phyloP scores from a whole-genome alignment of 345 rosid genomes.

The Corchorus olitorius region DNA sequence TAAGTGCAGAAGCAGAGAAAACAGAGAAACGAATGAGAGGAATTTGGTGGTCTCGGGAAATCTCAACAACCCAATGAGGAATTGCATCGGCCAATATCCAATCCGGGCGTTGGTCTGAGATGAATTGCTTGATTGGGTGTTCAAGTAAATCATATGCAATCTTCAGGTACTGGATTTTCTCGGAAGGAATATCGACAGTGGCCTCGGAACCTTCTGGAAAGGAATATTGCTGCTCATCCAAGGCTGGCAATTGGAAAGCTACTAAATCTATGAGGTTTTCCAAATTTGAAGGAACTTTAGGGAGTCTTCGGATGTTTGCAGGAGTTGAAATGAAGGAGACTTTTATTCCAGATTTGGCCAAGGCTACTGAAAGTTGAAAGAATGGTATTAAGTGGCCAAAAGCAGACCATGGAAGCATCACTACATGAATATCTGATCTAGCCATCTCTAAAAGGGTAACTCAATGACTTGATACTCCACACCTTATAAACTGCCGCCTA shows the following conservation, averaged over 20 bases:
- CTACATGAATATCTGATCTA: background rate
- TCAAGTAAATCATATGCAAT: slow-evolving; percentile 32
- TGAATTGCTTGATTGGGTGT: slow-evolving; percentile 23
- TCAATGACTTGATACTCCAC: too few species aligned
- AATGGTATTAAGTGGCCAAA: slow-evolving; percentile 35
- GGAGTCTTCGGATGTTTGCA: background rate
- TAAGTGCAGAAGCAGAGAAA: background rate
- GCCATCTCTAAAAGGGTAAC: background rate
- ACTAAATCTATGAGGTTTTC: background rate
- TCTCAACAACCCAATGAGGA: slow-evolving; percentile 23
- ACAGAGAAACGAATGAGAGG: slow-evolving; percentile 22
- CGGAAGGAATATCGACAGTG: background rate
- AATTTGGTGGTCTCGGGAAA: slow-evolving; percentile 22
- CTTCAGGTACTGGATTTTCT: slow-evolving; percentile 22
- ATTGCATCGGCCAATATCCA: slow-evolving; percentile 30
- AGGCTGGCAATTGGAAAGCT: background rate
- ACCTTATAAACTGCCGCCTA: too few species aligned
- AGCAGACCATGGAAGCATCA: slow-evolving; percentile 24
- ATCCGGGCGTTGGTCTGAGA: slow-evolving; percentile 15
- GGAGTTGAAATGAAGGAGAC: slow-evolving; percentile 30
- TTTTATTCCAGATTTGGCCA: slow-evolving; percentile 25
- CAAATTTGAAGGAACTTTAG: background rate
- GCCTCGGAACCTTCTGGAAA: background rate
- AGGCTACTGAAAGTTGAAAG: slow-evolving; percentile 26
- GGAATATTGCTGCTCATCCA: background rate